phyloP scores from a whole-genome alignment of 805 yeast species.

The Priceomyces melissophilus region DNA sequence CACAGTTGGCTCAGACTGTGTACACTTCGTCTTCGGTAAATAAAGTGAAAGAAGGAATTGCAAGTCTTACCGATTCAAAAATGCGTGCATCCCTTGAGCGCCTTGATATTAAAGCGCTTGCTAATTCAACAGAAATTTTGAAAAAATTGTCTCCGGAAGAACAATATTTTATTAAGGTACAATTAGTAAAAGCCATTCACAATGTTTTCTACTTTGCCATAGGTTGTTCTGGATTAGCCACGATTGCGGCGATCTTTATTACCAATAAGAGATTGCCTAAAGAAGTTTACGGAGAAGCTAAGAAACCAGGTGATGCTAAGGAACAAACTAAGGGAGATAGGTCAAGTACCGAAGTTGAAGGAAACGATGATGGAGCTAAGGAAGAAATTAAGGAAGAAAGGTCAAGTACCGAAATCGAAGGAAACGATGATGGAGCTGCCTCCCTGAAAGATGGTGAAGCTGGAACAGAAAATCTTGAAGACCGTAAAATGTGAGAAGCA shows the following conservation, averaged over 20 bases:
- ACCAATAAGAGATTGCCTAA: slow-evolving; percentile 9
- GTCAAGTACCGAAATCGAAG: too few relatives aligned
- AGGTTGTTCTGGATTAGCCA: slow-evolving; percentile 31
- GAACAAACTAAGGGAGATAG: too few relatives aligned
- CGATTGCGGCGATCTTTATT: slow-evolving; percentile 4
- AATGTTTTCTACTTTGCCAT: slow-evolving; percentile 40
- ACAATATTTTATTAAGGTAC: slow-evolving; percentile 17
- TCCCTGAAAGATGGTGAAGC: too few relatives aligned
- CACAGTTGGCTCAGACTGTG: slow-evolving; percentile 41
- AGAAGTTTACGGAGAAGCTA: slow-evolving; percentile 1
- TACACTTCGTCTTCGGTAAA: slow-evolving; percentile 26
- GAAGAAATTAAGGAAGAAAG: too few relatives aligned
- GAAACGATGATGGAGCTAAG: too few relatives aligned
- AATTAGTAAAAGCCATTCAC: slow-evolving; percentile 35
- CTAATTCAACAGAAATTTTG: slow-evolving; percentile 13
- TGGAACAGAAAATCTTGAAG: too few relatives aligned
- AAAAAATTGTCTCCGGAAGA: slow-evolving; percentile 19
- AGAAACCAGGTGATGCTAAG: background rate
- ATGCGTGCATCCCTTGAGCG: slow-evolving; percentile 16
- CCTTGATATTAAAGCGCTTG: slow-evolving; percentile 12
- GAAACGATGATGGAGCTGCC: too few relatives aligned
- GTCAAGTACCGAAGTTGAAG: too few relatives aligned
- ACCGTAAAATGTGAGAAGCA: too few relatives aligned
- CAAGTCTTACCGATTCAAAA: slow-evolving; percentile 7
- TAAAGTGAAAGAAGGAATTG: slow-evolving; percentile 6